Percentiles rank a stretch among this genome's conserved stretches.
Conservation (phyloP, 768 basidiomycete species). For the Tulasnella sp. region DNA sequence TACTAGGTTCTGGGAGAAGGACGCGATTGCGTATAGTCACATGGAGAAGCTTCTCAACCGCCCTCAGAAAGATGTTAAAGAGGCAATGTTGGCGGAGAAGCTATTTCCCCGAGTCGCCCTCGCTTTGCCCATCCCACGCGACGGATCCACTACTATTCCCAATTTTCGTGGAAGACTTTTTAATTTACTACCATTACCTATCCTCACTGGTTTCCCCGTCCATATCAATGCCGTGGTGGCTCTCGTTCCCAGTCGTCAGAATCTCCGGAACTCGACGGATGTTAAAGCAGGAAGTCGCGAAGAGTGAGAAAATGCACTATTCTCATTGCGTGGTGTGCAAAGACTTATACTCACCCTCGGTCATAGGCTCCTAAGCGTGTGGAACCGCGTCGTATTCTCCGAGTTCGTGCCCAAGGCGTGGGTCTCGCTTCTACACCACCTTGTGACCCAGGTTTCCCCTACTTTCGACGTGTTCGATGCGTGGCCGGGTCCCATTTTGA, state of each 20-base stretch:
- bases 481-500: neutral
- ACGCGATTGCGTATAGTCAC: constrained; percentile 30
- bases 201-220: constrained; percentile 3
- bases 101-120: constrained; percentile 38
- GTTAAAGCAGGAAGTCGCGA: neutral
- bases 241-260: constrained; percentile 33
- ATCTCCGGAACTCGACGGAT: neutral
- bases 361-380: constrained; percentile 44
- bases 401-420: constrained; percentile 46
- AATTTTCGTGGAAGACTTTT: constrained; percentile 42
- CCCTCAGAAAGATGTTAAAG: constrained; percentile 27
- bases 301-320: neutral
- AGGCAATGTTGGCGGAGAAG: constrained; percentile 42
- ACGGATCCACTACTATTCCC: neutral
- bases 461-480: constrained; percentile 32
- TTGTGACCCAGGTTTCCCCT: constrained; percentile 26
- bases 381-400: constrained; percentile 49
- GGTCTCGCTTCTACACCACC: constrained; percentile 38
- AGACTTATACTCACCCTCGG: neutral
- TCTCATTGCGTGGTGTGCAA: neutral
- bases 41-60: neutral
- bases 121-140: constrained; percentile 37
- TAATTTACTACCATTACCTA: constrained; percentile 45
- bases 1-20: constrained; percentile 34
- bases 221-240: constrained; percentile 13